phyloP scores from a whole-genome alignment of 2,329 filamentous ascomycete genomes.

The Trichoderma endophyticum region DNA sequence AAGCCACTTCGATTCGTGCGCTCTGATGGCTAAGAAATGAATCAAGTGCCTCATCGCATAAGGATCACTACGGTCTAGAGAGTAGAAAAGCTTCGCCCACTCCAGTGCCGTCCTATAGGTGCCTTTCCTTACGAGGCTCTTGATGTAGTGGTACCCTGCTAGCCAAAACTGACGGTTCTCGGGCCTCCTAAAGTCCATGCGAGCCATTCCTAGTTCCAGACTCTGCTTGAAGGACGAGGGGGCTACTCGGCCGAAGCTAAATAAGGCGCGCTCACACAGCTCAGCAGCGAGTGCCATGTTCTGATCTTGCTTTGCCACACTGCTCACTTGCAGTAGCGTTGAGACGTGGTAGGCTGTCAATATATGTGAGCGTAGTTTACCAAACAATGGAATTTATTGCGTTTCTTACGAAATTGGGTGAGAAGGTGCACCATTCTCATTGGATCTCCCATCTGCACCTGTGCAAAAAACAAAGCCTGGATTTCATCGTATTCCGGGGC shows the following conservation, averaged over 20 bases:
- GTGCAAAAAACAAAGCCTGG: constrained; percentile 72
- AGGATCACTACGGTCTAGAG: constrained; percentile 73
- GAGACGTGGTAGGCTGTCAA: constrained; percentile 80
- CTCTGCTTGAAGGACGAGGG: constrained; percentile 77
- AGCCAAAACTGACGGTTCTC: constrained; percentile 95
- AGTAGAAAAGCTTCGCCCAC: constrained; percentile 83
- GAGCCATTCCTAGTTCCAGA: constrained; percentile 72
- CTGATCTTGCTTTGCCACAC: constrained; percentile 86
- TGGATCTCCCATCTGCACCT: constrained; percentile 81
- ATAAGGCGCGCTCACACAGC: constrained; percentile 84
- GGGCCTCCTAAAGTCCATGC: constrained; percentile 73
- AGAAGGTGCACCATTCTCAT: constrained; percentile 77
- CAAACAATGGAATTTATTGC: background rate
- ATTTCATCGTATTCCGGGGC: constrained; percentile 68
- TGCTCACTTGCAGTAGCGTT: constrained; percentile 87
- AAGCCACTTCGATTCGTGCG: constrained; percentile 72
- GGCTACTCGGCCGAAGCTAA: constrained; percentile 86
- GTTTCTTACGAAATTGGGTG: constrained; percentile 35
- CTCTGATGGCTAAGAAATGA: constrained; percentile 80
- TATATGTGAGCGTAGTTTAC: background rate
- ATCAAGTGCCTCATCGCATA: constrained; percentile 79
- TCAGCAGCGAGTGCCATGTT: constrained; percentile 85
- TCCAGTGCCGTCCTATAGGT: constrained; percentile 91
- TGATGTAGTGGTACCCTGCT: constrained; percentile 83
- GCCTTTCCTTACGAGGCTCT: constrained; percentile 81